phyloP scores from a whole-genome alignment of 805 yeast genomes.

The Ogataea thermomethanolica region DNA sequence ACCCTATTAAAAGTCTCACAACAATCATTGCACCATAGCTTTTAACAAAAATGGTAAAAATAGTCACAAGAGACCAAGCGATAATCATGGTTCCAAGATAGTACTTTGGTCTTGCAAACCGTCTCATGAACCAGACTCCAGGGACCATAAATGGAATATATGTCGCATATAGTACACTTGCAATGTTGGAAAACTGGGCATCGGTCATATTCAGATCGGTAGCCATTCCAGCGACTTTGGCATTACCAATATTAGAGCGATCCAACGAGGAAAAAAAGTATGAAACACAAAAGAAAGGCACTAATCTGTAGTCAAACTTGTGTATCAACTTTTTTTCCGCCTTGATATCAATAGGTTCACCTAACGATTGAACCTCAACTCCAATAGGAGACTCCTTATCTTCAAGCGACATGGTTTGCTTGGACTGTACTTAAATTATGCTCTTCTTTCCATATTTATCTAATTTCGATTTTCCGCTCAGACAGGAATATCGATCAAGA shows the following conservation, averaged over 20 bases:
- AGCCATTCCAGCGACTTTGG: constrained; percentile 45
- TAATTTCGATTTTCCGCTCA: no score
- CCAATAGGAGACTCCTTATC: no score
- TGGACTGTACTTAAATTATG: no score
- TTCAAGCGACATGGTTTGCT: no score
- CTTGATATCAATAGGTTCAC: background rate
- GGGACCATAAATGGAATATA: constrained; percentile 43
- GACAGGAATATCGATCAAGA: no score
- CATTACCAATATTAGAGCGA: constrained; percentile 47
- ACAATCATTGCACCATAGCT: constrained; percentile 18
- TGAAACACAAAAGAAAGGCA: constrained; percentile 44
- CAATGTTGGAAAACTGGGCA: constrained; percentile 35
- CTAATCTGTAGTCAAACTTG: constrained; percentile 41
- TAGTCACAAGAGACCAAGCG: no score
- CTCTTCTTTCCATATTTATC: no score
- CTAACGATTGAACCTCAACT: no score
- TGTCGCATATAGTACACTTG: constrained; percentile 40
- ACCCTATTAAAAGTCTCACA: constrained; percentile 38
- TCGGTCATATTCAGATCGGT: constrained; percentile 35
- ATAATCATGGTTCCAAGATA: no score
- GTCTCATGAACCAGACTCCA: constrained; percentile 39
- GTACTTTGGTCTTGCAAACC: background rate
- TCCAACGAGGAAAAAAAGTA: constrained; percentile 47
- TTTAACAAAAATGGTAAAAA: no score
- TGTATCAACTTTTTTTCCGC: constrained; percentile 33